Evolutionary conservation across 2,329 filamentous ascomycete genomes (phyloP).

Genomic region (Pseudogymnoascus sp.): DNA sequence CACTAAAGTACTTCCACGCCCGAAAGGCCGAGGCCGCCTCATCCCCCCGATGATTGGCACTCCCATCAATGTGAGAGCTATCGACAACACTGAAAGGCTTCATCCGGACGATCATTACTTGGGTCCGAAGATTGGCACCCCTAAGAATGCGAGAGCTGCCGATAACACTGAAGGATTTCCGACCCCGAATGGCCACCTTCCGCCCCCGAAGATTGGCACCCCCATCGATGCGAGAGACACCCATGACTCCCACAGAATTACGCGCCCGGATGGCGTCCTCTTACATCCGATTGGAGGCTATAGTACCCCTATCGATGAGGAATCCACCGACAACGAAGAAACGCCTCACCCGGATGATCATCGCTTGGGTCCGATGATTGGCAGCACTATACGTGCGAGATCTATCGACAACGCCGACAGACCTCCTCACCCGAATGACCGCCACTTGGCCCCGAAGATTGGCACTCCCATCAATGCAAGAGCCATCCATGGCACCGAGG

Average conservation of each 20-base stretch:
- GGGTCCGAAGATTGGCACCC: not conserved
- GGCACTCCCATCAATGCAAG: not conserved
- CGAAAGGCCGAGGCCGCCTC: too few relatives aligned
- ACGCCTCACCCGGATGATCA: not conserved
- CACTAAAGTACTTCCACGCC: not conserved
- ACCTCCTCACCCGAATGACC: not conserved
- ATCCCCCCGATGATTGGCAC: too few relatives aligned
- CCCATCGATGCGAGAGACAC: not conserved
- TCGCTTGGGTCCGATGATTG: not conserved
- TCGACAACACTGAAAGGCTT: not conserved
- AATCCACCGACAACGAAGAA: not conserved
- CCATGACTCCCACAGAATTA: not conserved
- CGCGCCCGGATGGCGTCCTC: not conserved
- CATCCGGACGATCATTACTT: not conserved
- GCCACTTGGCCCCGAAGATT: not conserved
- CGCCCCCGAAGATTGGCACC: not conserved
- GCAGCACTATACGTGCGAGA: not conserved
- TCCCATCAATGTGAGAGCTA: not conserved
- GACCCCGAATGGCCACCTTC: not conserved
- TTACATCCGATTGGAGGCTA: not conserved
- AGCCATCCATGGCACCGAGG: not conserved
- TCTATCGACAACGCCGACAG: not conserved
- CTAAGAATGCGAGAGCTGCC: not conserved
- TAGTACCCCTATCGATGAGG: too few relatives aligned
- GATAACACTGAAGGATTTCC: not conserved